phyloP scores from a whole-genome alignment of 2,329 filamentous ascomycete genomes.

The Periconia sp. region DNA sequence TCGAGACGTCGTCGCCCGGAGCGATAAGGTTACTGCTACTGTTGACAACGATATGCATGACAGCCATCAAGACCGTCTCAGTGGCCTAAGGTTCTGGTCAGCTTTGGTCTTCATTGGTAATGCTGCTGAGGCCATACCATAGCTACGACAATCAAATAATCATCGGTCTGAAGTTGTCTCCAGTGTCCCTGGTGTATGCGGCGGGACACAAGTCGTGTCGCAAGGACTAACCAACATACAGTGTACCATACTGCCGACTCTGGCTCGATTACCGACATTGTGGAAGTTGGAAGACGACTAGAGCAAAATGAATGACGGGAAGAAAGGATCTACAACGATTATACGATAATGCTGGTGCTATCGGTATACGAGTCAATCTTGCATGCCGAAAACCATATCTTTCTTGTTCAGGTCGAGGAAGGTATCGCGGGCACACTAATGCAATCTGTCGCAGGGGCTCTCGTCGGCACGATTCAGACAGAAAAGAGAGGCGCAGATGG shows the following conservation, averaged over 20 bases:
- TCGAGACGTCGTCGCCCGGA: conserved; percentile 36
- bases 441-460: too few species aligned
- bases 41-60: conserved; percentile 39
- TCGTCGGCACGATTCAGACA: too few species aligned
- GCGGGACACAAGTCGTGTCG: conserved; percentile 34
- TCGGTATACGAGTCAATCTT: too few species aligned
- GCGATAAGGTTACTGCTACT: conserved; percentile 45
- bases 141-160: conserved; percentile 42
- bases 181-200: conserved; percentile 38
- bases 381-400: too few species aligned
- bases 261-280: conserved; percentile 40
- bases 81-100: conserved; percentile 24
- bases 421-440: too few species aligned
- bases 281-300: too few species aligned
- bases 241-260: conserved; percentile 42
- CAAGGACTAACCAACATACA: conserved; percentile 41
- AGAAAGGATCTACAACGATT: too few species aligned
- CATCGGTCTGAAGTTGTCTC: conserved; percentile 42
- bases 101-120: conserved; percentile 4
- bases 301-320: too few species aligned
- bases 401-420: too few species aligned
- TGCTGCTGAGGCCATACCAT: conserved; percentile 30
- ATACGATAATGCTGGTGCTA: too few species aligned
- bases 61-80: conserved; percentile 39
- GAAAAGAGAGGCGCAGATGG: too few species aligned